Evolutionary conservation across 176 grass and related monocot genomes (phyloP).

Genomic region (Zea luxurians): DNA sequence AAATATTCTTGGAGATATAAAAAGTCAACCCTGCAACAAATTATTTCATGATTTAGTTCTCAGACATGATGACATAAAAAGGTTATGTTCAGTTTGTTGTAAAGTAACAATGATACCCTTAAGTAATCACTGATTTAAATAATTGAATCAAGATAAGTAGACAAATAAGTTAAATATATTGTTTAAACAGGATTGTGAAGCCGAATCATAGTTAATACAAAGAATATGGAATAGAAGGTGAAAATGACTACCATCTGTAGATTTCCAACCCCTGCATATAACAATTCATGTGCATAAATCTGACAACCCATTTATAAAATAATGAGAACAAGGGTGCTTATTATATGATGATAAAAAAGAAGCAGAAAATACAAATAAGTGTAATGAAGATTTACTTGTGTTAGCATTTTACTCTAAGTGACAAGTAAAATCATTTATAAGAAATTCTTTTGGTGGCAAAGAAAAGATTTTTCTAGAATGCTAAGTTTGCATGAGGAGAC

Average conservation of each 20-base stretch:
- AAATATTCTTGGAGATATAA: too few species aligned
- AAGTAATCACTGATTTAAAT: neutral
- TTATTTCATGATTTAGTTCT: too few species aligned
- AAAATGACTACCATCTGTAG: too few species aligned
- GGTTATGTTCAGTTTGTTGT: neutral
- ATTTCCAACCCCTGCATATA: too few species aligned
- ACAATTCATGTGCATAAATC: neutral
- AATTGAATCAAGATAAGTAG: neutral
- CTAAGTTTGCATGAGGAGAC: slow-evolving; percentile 80
- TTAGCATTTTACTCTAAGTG: slow-evolving; percentile 91
- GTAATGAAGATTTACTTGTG: slow-evolving; percentile 50
- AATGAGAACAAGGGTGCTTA: neutral
- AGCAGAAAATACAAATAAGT: neutral
- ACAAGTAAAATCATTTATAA: slow-evolving; percentile 98
- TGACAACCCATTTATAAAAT: neutral
- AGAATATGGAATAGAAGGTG: too few species aligned
- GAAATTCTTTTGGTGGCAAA: slow-evolving; percentile 88
- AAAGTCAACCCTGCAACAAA: too few species aligned
- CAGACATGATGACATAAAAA: neutral
- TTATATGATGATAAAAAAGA: neutral
- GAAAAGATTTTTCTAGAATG: slow-evolving; percentile 84
- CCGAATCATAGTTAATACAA: too few species aligned
- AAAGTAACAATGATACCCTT: neutral
- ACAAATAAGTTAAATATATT: too few species aligned
- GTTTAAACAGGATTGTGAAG: too few species aligned